Percentiles rank a stretch among this genome's conserved stretches.
phyloP scores from a whole-genome alignment of 163 green algal genomes.

The Scenedesmus sp. region DNA sequence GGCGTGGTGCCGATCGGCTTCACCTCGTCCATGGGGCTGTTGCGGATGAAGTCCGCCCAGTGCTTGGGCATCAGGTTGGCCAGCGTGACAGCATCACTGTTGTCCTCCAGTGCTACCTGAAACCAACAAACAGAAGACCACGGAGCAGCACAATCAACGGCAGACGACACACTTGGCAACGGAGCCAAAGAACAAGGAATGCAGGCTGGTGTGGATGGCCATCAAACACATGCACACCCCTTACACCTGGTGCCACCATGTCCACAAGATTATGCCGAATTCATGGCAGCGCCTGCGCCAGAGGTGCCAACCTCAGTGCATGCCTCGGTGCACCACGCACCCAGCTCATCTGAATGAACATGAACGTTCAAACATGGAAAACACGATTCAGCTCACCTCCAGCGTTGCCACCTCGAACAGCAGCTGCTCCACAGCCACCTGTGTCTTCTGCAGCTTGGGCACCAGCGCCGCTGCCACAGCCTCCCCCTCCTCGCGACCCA shows the following conservation, averaged over 20 bases:
- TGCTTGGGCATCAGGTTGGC: conserved; percentile 87
- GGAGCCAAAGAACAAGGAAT: too few species aligned
- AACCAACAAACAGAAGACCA: neutral
- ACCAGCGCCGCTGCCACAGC: conserved; percentile 76
- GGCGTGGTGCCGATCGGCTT: conserved; percentile 68
- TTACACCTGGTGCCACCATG: too few species aligned
- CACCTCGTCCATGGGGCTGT: conserved; percentile 65
- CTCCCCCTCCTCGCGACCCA: conserved; percentile 74
- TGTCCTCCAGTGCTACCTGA: conserved; percentile 73
- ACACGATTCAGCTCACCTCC: neutral
- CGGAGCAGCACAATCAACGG: conserved; percentile 11
- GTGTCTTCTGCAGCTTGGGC: conserved; percentile 86
- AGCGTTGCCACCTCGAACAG: conserved; percentile 84
- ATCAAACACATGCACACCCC: too few species aligned
- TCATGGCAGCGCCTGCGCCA: too few species aligned
- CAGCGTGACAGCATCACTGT: conserved; percentile 76
- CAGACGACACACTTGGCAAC: neutral
- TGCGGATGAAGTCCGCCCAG: conserved; percentile 92
- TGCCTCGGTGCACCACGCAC: too few species aligned
- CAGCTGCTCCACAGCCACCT: conserved; percentile 73
- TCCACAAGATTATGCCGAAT: too few species aligned
- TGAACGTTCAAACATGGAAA: too few species aligned
- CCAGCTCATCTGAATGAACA: too few species aligned
- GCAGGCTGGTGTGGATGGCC: too few species aligned
- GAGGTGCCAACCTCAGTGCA: too few species aligned